Percentiles rank a stretch among this genome's conserved stretches.
phyloP scores from a whole-genome alignment of 2,329 filamentous ascomycete species.

The Aspergillus jensenii region DNA sequence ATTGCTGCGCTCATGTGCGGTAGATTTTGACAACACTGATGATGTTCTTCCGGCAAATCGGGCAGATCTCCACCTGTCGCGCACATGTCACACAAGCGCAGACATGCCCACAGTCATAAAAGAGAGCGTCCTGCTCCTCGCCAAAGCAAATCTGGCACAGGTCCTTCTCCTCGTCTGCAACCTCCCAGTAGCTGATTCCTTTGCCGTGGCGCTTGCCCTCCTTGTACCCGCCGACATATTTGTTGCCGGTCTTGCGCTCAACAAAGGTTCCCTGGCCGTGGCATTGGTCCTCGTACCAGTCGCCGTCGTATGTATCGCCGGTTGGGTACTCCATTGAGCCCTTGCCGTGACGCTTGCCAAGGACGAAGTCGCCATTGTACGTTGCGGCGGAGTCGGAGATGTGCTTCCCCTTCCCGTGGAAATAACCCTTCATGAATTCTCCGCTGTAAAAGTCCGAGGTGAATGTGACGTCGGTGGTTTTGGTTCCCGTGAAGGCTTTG shows the following conservation, averaged over 20 bases:
- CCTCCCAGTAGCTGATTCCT: slow-evolving; percentile 62
- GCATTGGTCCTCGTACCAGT: slow-evolving; percentile 46
- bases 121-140: slow-evolving; percentile 59
- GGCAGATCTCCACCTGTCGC: slow-evolving; percentile 58
- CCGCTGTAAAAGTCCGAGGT: slow-evolving; percentile 59
- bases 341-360: slow-evolving; percentile 54
- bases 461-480: slow-evolving; percentile 54
- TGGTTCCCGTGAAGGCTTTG: slow-evolving; percentile 45
- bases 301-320: slow-evolving; percentile 49
- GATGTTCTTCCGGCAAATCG: slow-evolving; percentile 60
- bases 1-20: slow-evolving; percentile 26
- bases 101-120: slow-evolving; percentile 65
- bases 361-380: slow-evolving; percentile 56
- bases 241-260: slow-evolving; percentile 58
- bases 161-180: slow-evolving; percentile 60
- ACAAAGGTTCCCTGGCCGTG: slow-evolving; percentile 59
- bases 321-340: slow-evolving; percentile 60
- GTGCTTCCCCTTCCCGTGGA: slow-evolving; percentile 56
- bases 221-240: slow-evolving; percentile 61
- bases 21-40: slow-evolving; percentile 60
- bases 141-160: slow-evolving; percentile 64
- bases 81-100: slow-evolving; percentile 62
- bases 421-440: slow-evolving; percentile 49
- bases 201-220: slow-evolving; percentile 61
- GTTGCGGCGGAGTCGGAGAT: slow-evolving; percentile 55